Base-by-base conservation (phyloP, 2,329 filamentous ascomycete species). In the Fulvia fulva region DNA sequence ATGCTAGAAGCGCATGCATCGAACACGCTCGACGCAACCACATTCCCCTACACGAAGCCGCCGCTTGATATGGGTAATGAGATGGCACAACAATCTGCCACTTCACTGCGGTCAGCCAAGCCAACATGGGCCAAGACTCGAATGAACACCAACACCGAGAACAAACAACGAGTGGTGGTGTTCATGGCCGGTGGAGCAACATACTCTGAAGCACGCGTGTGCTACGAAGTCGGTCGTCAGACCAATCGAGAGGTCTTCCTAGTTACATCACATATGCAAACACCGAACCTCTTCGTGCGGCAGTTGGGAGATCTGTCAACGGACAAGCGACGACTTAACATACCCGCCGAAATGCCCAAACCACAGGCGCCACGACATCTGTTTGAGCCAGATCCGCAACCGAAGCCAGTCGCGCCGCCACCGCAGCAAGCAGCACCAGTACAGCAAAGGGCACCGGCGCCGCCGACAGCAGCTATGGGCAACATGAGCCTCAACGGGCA, bases 171-270 rank as follows among this genome's bases (percentile, higher is more conserved):
- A 53, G 83, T 97, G 55, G 89, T 99, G 59, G 87, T 97, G 16
- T 97, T 96, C 72, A 88, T 97, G 82, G 94, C 93, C 1, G 94
- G 94, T 50, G 94, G 94, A 46, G 94, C 94, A 21, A 97, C 94
- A 0, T 96, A 93, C 73, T 91, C 90, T 5, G 94, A 99, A 76
- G 83, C 90, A 30, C 86, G 94, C 26, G 83, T 87, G 12, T 99
- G 94, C 76, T 97, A 97, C 72, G 91, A 97, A 68, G 78, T 93
- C 25, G 88, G 90, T 2, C 82, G 86, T 53, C 78, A 85, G 51
- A 85, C 85, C 49, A 85, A 84, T 53, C 85, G 88, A 63, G 94
- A 99, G 67, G 79, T 97, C n/a, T 90, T 95, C 71, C 83, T 99
- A 5, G 85, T 88, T 19, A 94, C 90, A 0, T 92, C 89, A 23